Evolutionary conservation across 1,284 basidiomycete species (phyloP), one percentile per base, ranked within the genome.

Genomic region (Retiboletus flavoniger): DNA sequence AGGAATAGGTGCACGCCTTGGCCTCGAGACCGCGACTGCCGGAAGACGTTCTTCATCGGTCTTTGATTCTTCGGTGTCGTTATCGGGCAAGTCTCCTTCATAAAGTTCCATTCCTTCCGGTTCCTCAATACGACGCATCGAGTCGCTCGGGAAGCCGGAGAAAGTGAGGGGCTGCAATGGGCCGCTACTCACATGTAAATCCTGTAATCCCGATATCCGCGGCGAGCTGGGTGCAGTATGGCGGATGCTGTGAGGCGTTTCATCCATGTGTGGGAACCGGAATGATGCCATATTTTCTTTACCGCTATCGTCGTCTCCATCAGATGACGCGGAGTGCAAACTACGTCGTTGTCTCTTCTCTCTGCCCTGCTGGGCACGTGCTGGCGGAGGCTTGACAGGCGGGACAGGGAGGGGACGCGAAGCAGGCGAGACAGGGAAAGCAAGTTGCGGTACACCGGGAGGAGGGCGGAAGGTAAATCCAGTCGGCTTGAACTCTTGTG

Each of bases 401-500:
- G 68, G 64, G 3, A 72, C 62, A 3, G 78, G 72, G 4, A 75
- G 63, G 13, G 72, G 66, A 16, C 66, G 72, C 43, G 70, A 70
- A 65, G 54, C 38, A 50, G 68, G 66, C 11, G 73, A 60, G 13
- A 59, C 50, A 35, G 73, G 69, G 56, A 72, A 63, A 34, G 77
- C 65, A 67, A 89, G 76, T 53, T 80, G 77, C 13, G 87, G 86
- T 3, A 82, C 80, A 46, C 81, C 84, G 5, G 80, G 68, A 6
- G 89, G 86, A 28, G 83, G 80, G 26, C 78, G 78, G 80, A 92
- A 92, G 7, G 82, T 89, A 71, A 92, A 92, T 31, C 67, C 67
- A 7, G 55, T 31, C 16, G 89, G 89, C 66, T 85, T 91, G 72
- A 92, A 92, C 67, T 91, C 90, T n/a, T 78, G 79, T 3, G 89